These are phyloP conservation scores for Datisca glomerata DNA, from an alignment of 306 rosid genomes.

Conservation along the genomic window DNA sequence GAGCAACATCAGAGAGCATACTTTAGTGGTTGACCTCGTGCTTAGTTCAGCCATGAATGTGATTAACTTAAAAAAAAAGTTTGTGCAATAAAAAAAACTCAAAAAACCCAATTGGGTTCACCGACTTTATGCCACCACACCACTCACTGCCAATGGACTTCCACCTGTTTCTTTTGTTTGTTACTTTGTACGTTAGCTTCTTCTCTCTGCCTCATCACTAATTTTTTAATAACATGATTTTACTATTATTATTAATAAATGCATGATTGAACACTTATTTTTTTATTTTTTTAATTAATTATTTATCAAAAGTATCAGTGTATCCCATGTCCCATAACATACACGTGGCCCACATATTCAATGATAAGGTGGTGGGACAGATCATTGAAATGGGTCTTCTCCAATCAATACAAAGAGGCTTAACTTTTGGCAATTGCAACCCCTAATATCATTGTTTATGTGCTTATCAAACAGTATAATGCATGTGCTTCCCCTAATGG, in stretches of 20 bases:
- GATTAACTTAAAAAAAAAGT: slow-evolving; percentile 19
- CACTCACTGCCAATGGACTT: slow-evolving; percentile 16
- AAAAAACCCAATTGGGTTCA: slow-evolving; percentile 21
- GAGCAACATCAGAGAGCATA: slow-evolving; percentile 15
- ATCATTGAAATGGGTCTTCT: slow-evolving; percentile 25
- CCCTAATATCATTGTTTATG: not conserved
- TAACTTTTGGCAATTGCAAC: slow-evolving; percentile 10
- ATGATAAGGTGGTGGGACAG: slow-evolving; percentile 31
- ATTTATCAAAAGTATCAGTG: too few species aligned
- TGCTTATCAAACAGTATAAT: slow-evolving; percentile 24
- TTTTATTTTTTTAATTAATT: too few species aligned
- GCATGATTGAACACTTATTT: too few species aligned
- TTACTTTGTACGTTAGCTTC: slow-evolving; percentile 33
- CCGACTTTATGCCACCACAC: slow-evolving; percentile 21
- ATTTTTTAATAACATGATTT: not conserved
- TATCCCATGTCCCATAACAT: slow-evolving; percentile 29
- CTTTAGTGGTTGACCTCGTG: slow-evolving; percentile 65
- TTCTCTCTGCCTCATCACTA: slow-evolving; percentile 7
- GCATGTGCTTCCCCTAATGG: slow-evolving; percentile 38
- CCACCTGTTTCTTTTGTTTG: slow-evolving; percentile 28
- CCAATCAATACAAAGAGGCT: slow-evolving; percentile 25
- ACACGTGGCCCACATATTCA: slow-evolving; percentile 53
- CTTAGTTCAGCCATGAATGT: slow-evolving; percentile 38
- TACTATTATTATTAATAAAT: not conserved
- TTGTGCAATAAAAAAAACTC: too few species aligned